These are phyloP conservation scores for Arthrinium phaeospermum DNA, from an alignment of 2,329 filamentous ascomycete genomes.

Conservation along the genomic window DNA sequence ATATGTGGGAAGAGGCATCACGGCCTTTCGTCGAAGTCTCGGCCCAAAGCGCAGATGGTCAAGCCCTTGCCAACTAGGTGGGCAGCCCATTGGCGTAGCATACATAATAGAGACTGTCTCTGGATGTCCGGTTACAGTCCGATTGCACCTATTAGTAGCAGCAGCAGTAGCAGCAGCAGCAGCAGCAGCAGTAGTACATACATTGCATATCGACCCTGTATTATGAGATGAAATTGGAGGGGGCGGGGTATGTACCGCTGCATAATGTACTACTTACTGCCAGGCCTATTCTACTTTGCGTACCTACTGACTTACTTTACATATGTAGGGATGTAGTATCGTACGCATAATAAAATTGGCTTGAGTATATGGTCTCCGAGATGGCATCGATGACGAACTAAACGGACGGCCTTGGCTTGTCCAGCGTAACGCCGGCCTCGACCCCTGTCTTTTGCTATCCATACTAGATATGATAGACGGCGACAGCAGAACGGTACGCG, in stretches of 20 bases:
- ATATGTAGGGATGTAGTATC: background rate
- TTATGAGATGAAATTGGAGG: conserved; percentile 10
- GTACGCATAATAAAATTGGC: background rate
- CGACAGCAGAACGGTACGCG: background rate
- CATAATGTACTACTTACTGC: background rate
- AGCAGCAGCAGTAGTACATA: background rate
- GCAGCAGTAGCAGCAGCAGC: too few relatives aligned
- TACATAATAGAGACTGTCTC: background rate
- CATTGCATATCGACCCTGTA: background rate
- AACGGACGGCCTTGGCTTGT: background rate
- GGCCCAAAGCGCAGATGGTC: background rate
- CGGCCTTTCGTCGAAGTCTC: background rate
- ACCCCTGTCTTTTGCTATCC: background rate
- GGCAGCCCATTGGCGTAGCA: background rate
- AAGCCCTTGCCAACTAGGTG: background rate
- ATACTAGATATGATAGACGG: background rate
- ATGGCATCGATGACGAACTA: conserved; percentile 5
- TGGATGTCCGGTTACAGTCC: background rate
- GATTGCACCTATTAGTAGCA: background rate
- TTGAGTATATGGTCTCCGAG: background rate
- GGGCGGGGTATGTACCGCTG: conserved; percentile 1
- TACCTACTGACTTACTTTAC: background rate
- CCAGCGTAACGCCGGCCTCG: background rate
- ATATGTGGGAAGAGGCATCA: background rate
- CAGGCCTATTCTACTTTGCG: background rate